Base-by-base conservation (phyloP, 2,329 filamentous ascomycete species). In the Aspergillus clavatus region DNA sequence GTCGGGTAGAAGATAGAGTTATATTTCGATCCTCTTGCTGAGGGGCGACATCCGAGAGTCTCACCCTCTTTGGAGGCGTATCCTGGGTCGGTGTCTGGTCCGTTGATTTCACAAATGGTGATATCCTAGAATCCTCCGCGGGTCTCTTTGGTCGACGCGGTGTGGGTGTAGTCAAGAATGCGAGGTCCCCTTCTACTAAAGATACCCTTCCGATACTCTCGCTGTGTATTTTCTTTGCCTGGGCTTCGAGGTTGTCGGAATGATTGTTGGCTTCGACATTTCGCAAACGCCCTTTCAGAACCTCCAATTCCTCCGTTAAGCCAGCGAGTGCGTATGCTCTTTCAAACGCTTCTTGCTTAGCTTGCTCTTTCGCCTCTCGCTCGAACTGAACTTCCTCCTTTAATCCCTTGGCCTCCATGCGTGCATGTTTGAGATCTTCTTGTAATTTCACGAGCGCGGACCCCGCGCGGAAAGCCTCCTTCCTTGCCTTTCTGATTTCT, bases 391-490 rank as follows among this genome's bases (percentile, higher is more conserved):
- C 66, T 70, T 82, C 59, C 60, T 77, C 72, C 58, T 79, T 78
- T 18, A 77, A 63, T 7, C 70, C 63, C 52, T 71, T 75, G 21
- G 77, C 61, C 49, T 75, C 74, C 1, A 55, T 58, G 47, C 66
- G 67, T 4, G 63, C 58, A 18, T 70, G 60, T 38, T 72, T 72
- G 18, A 74, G 50, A 46, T 74, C 70, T 47, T 81, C 78, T 54
- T 81, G 77, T 6, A 72, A 56, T 54, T 80, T 78, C 2, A 81
- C 72, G 21, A 80, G 51, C 2, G 69, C 67, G 1, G 78, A 78
- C 5, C 76, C 74, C 5, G 76, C 73, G 40, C 77, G 78, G 56
- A 80, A 80, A 1, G 77, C 76, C 54, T 81, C 78, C 58, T 81
- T 81, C 14, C 76, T 68, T 31, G 74, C 69, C 41, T 73, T 73